These are phyloP conservation scores for Acanthamoeba royreba DNA, from an alignment of 208 protist genomes.

Conservation along the genomic window DNA sequence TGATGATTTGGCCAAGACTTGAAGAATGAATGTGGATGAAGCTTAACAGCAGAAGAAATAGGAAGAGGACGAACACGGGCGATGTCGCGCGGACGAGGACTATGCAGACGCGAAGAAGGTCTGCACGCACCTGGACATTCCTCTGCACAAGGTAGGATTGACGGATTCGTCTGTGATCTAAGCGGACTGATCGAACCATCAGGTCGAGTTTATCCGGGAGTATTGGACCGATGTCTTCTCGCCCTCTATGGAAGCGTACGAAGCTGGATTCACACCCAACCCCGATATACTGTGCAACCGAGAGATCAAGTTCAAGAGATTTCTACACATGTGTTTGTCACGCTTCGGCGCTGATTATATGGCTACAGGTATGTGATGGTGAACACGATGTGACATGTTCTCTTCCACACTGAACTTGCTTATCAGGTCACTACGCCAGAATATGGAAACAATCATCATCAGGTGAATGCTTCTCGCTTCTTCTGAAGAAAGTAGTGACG, in stretches of 20 bases:
- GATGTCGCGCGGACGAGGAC: slow-evolving; percentile 55
- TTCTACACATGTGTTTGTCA: slow-evolving; percentile 61
- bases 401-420: not conserved
- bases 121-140: slow-evolving; percentile 40
- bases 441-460: not conserved
- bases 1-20: not conserved
- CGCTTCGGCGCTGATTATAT: slow-evolving; percentile 55
- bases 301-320: slow-evolving; percentile 79
- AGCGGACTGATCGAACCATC: not conserved
- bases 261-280: slow-evolving; percentile 77
- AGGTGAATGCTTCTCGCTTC: not conserved
- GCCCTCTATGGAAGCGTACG: slow-evolving; percentile 64
- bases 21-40: not conserved
- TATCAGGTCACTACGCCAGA: slow-evolving; percentile 37
- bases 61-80: slow-evolving; percentile 58
- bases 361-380: slow-evolving; percentile 50
- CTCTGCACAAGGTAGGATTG: not conserved
- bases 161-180: not conserved
- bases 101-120: slow-evolving; percentile 35
- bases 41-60: not conserved
- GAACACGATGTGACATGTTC: no score
- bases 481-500: not conserved
- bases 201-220: slow-evolving; percentile 76
- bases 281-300: slow-evolving; percentile 81
- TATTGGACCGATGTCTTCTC: slow-evolving; percentile 83